Evolutionary conservation across 805 yeast species (phyloP), one percentile per base, ranked within the genome.

Genomic region (Vanderwaltozyma yarrowii): DNA sequence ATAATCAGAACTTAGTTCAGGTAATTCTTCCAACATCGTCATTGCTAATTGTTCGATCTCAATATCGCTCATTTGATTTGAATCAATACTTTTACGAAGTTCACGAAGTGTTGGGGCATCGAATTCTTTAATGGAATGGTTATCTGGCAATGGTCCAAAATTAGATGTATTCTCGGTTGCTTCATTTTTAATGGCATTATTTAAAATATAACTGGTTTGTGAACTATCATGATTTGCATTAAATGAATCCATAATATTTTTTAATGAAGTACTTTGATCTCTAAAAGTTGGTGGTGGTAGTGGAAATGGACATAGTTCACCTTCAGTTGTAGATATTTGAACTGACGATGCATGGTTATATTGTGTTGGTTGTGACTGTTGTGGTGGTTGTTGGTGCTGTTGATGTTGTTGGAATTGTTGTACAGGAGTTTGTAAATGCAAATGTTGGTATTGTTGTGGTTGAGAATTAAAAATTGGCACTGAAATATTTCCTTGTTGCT

Each of bases 91-190:
- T 58, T 89, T 88, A 40, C 97, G 71, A 42, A 87, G 69, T 52
- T 92, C 98, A 40, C 97, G 69, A 39, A 89, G 66, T 44, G 76
- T 82, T 3, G 96, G 89, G 0, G 95, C 84, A 58, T 87, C 96
- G 59, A 83, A 87, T 39, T 74, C 78, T 45, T 94, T 74, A n/a
- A 42, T 65, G 2, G 77, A 63, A 19, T 73, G 62, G 20, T 87
- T 79, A 39, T 80, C 88, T 0, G 95, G 94, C 23, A 84, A 65
- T 8, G 88, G 80, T 2, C 88, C 89, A 51, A 78, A 73, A 49
- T 73, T 73, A 16, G 69, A 64, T 3, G 55, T 55, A 32, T 59
- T 57, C 37, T 70, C 68, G 39, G 71, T 69, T 4, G 70, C 72
- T n/a, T 65, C 58, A 45, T 73, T 76, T 7, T 51, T 45, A 27